A percentile compares a stretch with the other conserved stretches of the same genome.
Conservation (phyloP, 768 basidiomycete genomes). For the Lactarius pseudohatsudake region DNA sequence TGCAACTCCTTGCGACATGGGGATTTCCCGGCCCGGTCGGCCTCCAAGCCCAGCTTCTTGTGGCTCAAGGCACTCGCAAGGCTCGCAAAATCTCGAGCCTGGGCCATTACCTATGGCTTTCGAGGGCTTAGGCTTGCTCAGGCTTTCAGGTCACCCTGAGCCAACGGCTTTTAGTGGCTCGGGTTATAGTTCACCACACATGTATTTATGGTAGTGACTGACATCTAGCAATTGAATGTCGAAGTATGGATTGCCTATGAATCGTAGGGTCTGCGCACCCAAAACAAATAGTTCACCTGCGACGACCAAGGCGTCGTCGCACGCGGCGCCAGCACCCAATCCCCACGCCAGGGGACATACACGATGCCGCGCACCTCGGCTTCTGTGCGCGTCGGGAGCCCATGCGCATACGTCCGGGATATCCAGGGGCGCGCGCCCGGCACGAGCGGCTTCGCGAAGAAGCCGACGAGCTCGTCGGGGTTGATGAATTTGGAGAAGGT, state of each 20-base stretch:
- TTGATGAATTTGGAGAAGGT: slow-evolving; percentile 89
- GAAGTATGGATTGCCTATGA: background rate
- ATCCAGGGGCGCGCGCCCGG: slow-evolving; percentile 52
- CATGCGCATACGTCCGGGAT: slow-evolving; percentile 46
- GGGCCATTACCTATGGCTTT: no score
- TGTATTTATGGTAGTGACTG: slow-evolving; percentile 7
- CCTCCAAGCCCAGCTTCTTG: no score
- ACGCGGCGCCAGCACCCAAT: slow-evolving; percentile 69
- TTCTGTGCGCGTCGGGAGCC: slow-evolving; percentile 57
- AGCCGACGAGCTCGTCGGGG: slow-evolving; percentile 78
- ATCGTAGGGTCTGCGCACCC: slow-evolving; percentile 68
- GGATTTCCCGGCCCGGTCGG: no score
- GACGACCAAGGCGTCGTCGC: slow-evolving; percentile 46
- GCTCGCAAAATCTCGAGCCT: no score
- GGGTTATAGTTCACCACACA: slow-evolving; percentile 7
- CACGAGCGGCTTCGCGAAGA: slow-evolving; percentile 64
- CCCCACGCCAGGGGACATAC: slow-evolving; percentile 67
- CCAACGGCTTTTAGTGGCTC: no score
- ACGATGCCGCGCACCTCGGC: slow-evolving; percentile 80
- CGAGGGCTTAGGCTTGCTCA: no score
- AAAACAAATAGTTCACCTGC: slow-evolving; percentile 79
- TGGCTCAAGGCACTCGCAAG: no score
- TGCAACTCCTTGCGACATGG: no score
- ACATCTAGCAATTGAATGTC: background rate
- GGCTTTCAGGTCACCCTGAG: no score